Evolutionary conservation across 2,329 filamentous ascomycete species (phyloP), one percentile per base, ranked within the genome.

Genomic region (Sphaerulina populicola): DNA sequence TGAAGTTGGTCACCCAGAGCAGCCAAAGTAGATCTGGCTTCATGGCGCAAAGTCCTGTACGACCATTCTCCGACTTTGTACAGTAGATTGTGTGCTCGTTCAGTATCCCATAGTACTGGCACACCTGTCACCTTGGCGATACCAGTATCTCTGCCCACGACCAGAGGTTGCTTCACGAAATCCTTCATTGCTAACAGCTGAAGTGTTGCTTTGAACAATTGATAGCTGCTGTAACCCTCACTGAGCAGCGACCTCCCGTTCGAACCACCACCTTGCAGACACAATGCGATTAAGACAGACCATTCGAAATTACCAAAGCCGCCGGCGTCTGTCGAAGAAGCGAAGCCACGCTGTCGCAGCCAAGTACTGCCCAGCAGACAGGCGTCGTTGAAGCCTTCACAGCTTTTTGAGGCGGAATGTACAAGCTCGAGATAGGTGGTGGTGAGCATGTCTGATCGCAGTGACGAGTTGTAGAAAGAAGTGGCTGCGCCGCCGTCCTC

Each of bases 281-380:
- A 73, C 11, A 95, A 74, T 30, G 90, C 87, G 65, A 90, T 79
- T 44, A 93, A 72, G n/a, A 81, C 72, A 0, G 86, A 78, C 88
- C 88, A 97, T 66, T 98, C 93, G 58, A 95, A 94, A 59, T 88
- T 82, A 2, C 93, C 93, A 66, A 98, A 96, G 0, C 93, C 93
- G 40, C 93, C 91, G 39, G 77, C 73, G 2, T 80, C 76, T n/a
- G 89, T 69, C 18, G 77, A 73, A 40, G 86, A 79, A 12, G 77
- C 78, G 58, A 96, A 86, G 0, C 89, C 89, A 49, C 91, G 81
- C 69, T 97, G 91, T 59, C 83, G 83, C 37, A 98, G 76, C 93
- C 93, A 98, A 49, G 87, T 80, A 51, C 85, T 82, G 23, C 91
- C 93, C 18, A 98, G 77, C 6, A 94, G 76, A 66, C 88, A 94